Conservation (phyloP, 805 yeast genomes). For the Candida chilensis region DNA sequence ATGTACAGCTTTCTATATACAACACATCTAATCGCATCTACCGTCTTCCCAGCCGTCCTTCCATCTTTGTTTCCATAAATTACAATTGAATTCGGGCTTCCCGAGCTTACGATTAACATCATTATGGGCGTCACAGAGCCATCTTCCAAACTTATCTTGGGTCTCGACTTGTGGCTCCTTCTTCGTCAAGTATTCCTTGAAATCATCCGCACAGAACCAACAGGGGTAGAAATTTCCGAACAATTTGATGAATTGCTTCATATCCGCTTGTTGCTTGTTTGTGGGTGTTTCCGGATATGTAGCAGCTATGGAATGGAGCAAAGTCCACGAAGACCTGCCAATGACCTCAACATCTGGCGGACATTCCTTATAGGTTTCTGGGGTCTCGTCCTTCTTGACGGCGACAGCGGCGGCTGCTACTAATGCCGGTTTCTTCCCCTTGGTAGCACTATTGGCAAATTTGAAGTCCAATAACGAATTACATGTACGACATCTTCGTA, state of each 20-base stretch:
- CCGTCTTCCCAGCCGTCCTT: slow-evolving; percentile 85
- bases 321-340: slow-evolving; percentile 89
- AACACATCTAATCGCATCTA: slow-evolving; percentile 33
- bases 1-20: too few species aligned
- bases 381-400: slow-evolving; percentile 8
- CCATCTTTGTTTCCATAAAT: slow-evolving; percentile 92
- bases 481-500: slow-evolving; percentile 89
- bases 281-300: slow-evolving; percentile 70
- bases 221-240: slow-evolving; percentile 88
- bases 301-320: slow-evolving; percentile 86
- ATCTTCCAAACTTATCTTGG: slow-evolving; percentile 74
- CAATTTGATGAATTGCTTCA: slow-evolving; percentile 57
- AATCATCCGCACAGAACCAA: slow-evolving; percentile 87
- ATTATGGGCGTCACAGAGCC: slow-evolving; percentile 96
- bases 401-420: slow-evolving; percentile 4
- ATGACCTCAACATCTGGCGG: slow-evolving; percentile 83
- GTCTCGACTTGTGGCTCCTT: slow-evolving; percentile 49
- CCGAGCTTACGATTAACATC: slow-evolving; percentile 84
- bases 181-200: slow-evolving; percentile 47
- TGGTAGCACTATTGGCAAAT: slow-evolving; percentile 32
- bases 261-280: slow-evolving; percentile 53
- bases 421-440: slow-evolving; percentile 5
- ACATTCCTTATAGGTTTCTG: slow-evolving; percentile 36
- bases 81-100: slow-evolving; percentile 79
- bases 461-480: slow-evolving; percentile 76